Evolutionary conservation across 768 basidiomycete genomes (phyloP), one percentile per base, ranked within the genome.

Genomic region (Boletus subparvulus): DNA sequence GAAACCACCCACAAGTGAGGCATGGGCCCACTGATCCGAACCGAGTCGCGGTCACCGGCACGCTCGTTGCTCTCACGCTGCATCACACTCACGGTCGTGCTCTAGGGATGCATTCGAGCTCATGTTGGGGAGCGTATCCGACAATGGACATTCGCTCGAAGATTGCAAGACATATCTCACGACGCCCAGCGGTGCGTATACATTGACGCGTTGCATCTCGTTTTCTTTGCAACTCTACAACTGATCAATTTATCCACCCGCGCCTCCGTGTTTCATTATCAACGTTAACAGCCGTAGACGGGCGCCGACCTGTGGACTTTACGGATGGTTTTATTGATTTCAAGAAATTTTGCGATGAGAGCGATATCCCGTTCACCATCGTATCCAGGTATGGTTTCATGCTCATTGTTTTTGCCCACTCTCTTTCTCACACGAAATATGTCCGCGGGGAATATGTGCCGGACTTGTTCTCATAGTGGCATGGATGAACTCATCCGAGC

Each of bases 401-500:
- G 19, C 24, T 36, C 40, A 36, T 45, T 33, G 1, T 45, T 32
- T 45, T 8, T 47, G 41, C 8, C 33, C 14, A 8, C 13, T 41
- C 36, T 21, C 40, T 42, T 54, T 63, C 58, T 50, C 63, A 64
- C 55, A 26, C 50, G 33, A 14, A 21, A 46, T 33, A 6, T n/a
- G 13, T 61, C 49, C 44, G 49, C 42, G 53, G 56, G 42, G 13
- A 35, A 35, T 24, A 21, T 32, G 32, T 65, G 56, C 37, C 43
- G 45, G 30, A 2, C n/a, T n/a, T 41, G 19, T 42, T 41, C 49
- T 24, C 24, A 41, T 37, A 94, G 92, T 61, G 95, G 94, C 24
- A 97, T 97, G 94, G 87, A 86, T 11, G 94, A 95, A 13, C 82
- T 91, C 61, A 98, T 99, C 63, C 90, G 92, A 41, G 92, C 92